Conservation (phyloP, 2,329 filamentous ascomycete genomes). For the Aureobasidium melanogenum region DNA sequence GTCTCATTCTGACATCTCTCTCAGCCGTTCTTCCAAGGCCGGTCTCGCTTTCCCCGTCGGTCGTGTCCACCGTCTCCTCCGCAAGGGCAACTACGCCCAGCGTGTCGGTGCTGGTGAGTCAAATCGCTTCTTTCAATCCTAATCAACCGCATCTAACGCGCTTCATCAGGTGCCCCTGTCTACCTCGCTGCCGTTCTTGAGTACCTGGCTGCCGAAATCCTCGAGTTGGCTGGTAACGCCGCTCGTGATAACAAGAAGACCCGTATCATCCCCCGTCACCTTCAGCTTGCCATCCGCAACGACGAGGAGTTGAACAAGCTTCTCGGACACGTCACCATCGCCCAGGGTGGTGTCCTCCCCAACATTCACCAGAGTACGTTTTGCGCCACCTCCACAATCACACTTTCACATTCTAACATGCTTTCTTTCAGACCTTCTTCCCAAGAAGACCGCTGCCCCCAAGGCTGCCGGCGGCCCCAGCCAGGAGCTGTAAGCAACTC, state of each 20-base stretch:
- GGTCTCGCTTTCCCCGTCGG: slow-evolving; percentile 98
- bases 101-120: slow-evolving; percentile 85
- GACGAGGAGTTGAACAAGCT: slow-evolving; percentile 99
- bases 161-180: slow-evolving; percentile 63
- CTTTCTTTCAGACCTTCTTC: slow-evolving; percentile 68
- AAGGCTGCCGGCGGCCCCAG: slow-evolving; percentile 68
- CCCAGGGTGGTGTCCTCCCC: slow-evolving; percentile 92
- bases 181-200: slow-evolving; percentile 97
- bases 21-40: slow-evolving; percentile 94
- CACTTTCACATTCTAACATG: slow-evolving; percentile 29
- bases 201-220: slow-evolving; percentile 97
- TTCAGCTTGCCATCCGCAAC: slow-evolving; percentile 98
- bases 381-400: slow-evolving; percentile 8
- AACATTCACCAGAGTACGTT: slow-evolving; percentile 94
- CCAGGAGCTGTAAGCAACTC: slow-evolving; percentile 74
- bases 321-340: slow-evolving; percentile 89
- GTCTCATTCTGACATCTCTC: slow-evolving; percentile 32
- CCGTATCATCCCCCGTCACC: slow-evolving; percentile 97
- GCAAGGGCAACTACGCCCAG: slow-evolving; percentile 99
- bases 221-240: slow-evolving; percentile 96
- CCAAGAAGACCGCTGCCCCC: slow-evolving; percentile 76
- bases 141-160: slow-evolving; percentile 20
- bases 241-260: slow-evolving; percentile 99
- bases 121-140: slow-evolving; percentile 11
- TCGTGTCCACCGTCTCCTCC: slow-evolving; percentile 97